Base-by-base conservation (phyloP, 2,329 filamentous ascomycete species). In the Paracoccidioides lutzii region DNA sequence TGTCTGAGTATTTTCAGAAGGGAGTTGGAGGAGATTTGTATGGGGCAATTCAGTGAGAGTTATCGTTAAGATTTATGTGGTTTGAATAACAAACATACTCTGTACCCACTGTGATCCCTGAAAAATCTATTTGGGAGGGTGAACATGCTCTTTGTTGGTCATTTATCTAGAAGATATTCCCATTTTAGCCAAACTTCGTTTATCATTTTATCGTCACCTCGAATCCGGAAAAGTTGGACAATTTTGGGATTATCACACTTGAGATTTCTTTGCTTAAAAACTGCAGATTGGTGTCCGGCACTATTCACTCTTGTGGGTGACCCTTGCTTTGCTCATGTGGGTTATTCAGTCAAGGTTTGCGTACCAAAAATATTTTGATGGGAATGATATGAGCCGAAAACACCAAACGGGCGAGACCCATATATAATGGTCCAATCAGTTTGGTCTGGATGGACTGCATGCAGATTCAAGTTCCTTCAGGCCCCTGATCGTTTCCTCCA, bases 401-500 rank as follows among this genome's bases (percentile, higher is more conserved):
- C 4, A 28, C 15, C 33, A n/a, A 37, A 50, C 15, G n/a, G 3
- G 42, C 15, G 35, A 14, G 41, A 51, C 22, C 22, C 6, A 32
- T 9, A 14, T 8, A 37, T n/a, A 33, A 15, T 32, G 8, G n/a
- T 22, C 7, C 22, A 3, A 43, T 52, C 50, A 32, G 22, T 6
- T 12, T n/a, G 4, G 30, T 32, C 40, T n/a, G 7, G 38, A 42
- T 14, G 50, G 61, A 54, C 79, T 76, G 68, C 86, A 90, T 30
- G 78, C 76, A 59, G 81, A 76, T 66, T 87, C 81, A 38, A 89
- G 74, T 59, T 78, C 77, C 59, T 76, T 73, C 40, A 93, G 73
- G 5, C 84, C 84, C 49, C 84, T 79, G 15, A 89, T 72, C 35
- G 88, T 80, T 61, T 90, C 84, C 49, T 81, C 77, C 32, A 76